Evolutionary conservation across 331 rosid species (phyloP).

Genomic region (Rhamnella rubrinervis): DNA sequence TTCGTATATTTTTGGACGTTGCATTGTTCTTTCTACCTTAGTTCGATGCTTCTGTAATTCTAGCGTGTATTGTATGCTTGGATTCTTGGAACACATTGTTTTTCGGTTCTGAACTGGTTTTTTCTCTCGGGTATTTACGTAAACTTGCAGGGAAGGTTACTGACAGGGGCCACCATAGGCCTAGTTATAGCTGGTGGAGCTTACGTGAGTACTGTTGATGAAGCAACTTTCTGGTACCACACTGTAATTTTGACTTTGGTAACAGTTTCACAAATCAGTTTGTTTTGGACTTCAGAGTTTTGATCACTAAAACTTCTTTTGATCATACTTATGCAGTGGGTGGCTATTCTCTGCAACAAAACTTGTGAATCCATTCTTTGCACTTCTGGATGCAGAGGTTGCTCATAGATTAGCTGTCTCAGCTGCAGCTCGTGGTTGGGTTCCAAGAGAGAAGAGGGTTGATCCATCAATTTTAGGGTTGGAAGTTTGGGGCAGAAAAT

Average conservation of each 20-base stretch:
- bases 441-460: slow-evolving; percentile 94
- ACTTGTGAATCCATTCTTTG: slow-evolving; percentile 88
- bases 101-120: slow-evolving; percentile 24
- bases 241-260: not conserved
- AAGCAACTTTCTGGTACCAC: slow-evolving; percentile 97
- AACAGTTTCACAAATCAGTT: not conserved
- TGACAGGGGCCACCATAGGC: slow-evolving; percentile 84
- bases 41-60: not conserved
- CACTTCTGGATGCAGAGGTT: slow-evolving; percentile 86
- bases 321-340: slow-evolving; percentile 62
- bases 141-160: slow-evolving; percentile 66
- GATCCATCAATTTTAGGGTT: slow-evolving; percentile 65
- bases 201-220: slow-evolving; percentile 98
- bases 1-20: not conserved
- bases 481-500: slow-evolving; percentile 98
- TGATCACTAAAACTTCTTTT: slow-evolving; percentile 23
- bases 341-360: slow-evolving; percentile 97
- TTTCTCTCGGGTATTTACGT: slow-evolving; percentile 17
- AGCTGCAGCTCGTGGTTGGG: slow-evolving; percentile 98
- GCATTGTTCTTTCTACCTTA: not conserved
- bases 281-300: slow-evolving; percentile 18
- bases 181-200: slow-evolving; percentile 89
- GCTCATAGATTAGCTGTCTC: slow-evolving; percentile 85
- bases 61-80: not conserved
- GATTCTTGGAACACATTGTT: not conserved